phyloP scores from a whole-genome alignment of 2,329 filamentous ascomycete species.

The Sporothrix luriei region DNA sequence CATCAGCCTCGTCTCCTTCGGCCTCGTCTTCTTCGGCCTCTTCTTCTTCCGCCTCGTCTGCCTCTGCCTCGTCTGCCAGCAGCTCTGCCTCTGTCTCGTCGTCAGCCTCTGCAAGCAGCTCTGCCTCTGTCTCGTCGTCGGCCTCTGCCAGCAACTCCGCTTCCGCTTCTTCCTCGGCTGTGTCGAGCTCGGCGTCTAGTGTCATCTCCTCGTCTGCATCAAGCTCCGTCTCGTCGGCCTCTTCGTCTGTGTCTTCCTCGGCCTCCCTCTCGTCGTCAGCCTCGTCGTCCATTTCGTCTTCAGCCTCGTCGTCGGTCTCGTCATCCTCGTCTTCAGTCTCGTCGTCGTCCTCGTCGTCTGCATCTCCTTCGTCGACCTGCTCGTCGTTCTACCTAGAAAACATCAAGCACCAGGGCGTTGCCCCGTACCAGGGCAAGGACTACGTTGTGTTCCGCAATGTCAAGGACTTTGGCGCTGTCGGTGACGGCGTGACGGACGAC shows the following conservation, averaged over 20 bases:
- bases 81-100: background rate
- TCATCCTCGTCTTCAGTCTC: background rate
- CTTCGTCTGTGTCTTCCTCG: background rate
- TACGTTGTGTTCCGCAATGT: constrained; percentile 37
- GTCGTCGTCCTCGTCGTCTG: constrained; percentile 10
- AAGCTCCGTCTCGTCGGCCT: background rate
- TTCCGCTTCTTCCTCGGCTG: constrained; percentile 6
- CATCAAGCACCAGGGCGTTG: constrained; percentile 34
- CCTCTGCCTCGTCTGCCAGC: background rate
- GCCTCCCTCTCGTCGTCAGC: background rate
- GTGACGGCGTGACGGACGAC: constrained; percentile 74
- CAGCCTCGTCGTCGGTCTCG: background rate
- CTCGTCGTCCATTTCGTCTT: background rate
- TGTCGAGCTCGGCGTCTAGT: background rate
- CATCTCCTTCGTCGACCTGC: constrained; percentile 19
- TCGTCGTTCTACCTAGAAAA: constrained; percentile 29
- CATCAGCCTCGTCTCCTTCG: background rate
- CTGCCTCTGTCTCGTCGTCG: background rate
- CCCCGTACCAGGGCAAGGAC: constrained; percentile 29
- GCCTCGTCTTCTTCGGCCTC: background rate
- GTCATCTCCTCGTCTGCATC: background rate
- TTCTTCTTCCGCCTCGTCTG: background rate
- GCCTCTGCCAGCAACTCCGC: background rate
- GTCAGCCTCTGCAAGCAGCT: background rate
- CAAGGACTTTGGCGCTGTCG: constrained; percentile 59